Conservation (phyloP, 2,329 filamentous ascomycete genomes). For the Trichoderma breve region DNA sequence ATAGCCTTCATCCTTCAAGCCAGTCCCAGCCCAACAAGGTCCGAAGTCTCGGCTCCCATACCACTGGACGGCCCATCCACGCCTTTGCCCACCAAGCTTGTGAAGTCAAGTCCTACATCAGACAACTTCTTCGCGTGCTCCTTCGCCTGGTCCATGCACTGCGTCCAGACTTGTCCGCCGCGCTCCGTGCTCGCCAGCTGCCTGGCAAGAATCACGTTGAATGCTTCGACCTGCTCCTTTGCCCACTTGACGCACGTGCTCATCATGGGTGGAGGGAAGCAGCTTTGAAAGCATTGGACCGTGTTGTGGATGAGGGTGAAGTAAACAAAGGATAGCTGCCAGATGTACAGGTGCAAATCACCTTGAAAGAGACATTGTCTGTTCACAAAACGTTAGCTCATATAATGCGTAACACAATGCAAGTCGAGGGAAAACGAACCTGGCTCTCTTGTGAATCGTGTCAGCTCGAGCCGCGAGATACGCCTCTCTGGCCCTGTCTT, state of each 20-base stretch:
- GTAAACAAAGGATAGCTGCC: conserved; percentile 92
- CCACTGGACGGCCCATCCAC: conserved; percentile 32
- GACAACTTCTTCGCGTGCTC: conserved; percentile 76
- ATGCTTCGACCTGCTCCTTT: conserved; percentile 89
- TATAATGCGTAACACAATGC: background rate
- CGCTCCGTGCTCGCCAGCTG: conserved; percentile 84
- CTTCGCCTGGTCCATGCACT: conserved; percentile 79
- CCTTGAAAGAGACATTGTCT: conserved; percentile 96
- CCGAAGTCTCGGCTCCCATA: conserved; percentile 19
- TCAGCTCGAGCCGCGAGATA: conserved; percentile 78
- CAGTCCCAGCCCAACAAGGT: conserved; percentile 33
- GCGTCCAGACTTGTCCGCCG: conserved; percentile 72
- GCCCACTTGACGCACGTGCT: conserved; percentile 97
- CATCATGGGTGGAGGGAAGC: conserved; percentile 83
- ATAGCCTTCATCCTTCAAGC: conserved; percentile 14
- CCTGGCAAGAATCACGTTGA: conserved; percentile 77
- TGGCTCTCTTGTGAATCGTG: conserved; percentile 76
- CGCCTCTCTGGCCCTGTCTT: conserved; percentile 82
- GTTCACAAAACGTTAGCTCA: background rate
- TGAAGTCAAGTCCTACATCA: conserved; percentile 88
- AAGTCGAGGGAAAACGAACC: conserved; percentile 48
- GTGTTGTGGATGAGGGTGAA: conserved; percentile 95
- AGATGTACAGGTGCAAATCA: conserved; percentile 88
- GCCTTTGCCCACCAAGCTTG: conserved; percentile 70
- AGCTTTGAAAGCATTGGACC: conserved; percentile 80